A percentile compares a stretch with the other conserved stretches of the same genome.
Conservation (phyloP, 2,329 filamentous ascomycete genomes). For the Fusarium austroafricanum region DNA sequence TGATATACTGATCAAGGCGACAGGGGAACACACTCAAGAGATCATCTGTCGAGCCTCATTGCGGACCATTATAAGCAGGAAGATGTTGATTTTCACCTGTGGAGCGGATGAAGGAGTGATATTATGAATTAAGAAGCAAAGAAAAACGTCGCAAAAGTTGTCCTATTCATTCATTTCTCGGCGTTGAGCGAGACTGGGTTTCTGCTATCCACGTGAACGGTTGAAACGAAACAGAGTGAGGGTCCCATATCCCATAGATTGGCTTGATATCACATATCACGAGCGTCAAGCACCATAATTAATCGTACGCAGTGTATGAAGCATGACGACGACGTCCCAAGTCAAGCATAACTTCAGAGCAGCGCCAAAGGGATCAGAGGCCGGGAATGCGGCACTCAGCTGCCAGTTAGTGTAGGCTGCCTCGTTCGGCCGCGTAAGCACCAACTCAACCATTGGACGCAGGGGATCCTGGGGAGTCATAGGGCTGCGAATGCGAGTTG, state of each 20-base stretch:
- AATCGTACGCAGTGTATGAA: constrained; percentile 8
- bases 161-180: constrained; percentile 25
- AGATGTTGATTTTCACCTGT: constrained; percentile 72
- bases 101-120: constrained; percentile 45
- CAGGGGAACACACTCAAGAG: constrained; percentile 75
- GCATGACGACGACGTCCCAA: constrained; percentile 7
- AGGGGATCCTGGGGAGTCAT: constrained; percentile 34
- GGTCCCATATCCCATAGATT: constrained; percentile 31
- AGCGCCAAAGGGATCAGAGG: background rate
- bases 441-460: constrained; percentile 25
- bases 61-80: constrained; percentile 81
- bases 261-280: constrained; percentile 21
- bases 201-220: constrained; percentile 16
- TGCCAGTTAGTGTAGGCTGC: constrained; percentile 17
- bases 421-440: constrained; percentile 42
- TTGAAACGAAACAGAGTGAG: constrained; percentile 24
- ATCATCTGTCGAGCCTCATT: constrained; percentile 78
- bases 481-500: constrained; percentile 42
- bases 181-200: constrained; percentile 35
- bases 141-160: constrained; percentile 35
- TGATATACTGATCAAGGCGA: background rate
- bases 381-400: constrained; percentile 20
- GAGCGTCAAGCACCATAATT: background rate
- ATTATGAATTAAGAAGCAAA: constrained; percentile 3
- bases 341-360: constrained; percentile 25